A percentile compares a stretch with the other conserved stretches of the same genome.
Evolutionary conservation across 257 asterid genomes (phyloP).

Genomic region (Primulina tabacum): DNA sequence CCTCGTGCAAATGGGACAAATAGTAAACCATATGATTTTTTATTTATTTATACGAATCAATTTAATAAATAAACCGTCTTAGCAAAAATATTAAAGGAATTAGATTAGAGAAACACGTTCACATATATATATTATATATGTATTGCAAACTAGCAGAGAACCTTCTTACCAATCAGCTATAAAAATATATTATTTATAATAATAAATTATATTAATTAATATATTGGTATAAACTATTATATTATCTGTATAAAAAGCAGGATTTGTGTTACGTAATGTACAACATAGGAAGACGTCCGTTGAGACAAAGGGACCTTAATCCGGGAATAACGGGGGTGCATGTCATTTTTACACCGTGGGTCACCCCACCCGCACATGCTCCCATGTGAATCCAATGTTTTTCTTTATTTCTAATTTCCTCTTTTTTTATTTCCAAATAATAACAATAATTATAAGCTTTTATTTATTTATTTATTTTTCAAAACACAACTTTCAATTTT

Average conservation of each 20-base stretch:
- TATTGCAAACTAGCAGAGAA: not conserved
- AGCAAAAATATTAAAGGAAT: too few relatives aligned
- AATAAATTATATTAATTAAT: too few relatives aligned
- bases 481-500: too few relatives aligned
- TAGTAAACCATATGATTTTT: too few relatives aligned
- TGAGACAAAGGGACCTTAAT: slow-evolving; percentile 50
- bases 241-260: not conserved
- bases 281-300: slow-evolving; percentile 15
- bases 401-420: slow-evolving; percentile 5
- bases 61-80: too few relatives aligned
- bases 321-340: slow-evolving; percentile 66
- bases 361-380: slow-evolving; percentile 74
- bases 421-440: not conserved
- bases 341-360: slow-evolving; percentile 61
- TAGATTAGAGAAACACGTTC: too few relatives aligned
- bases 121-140: too few relatives aligned
- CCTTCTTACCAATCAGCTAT: not conserved
- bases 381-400: slow-evolving; percentile 49
- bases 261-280: slow-evolving; percentile 19
- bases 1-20: too few relatives aligned
- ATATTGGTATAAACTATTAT: too few relatives aligned
- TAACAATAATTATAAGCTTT: too few relatives aligned
- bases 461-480: too few relatives aligned
- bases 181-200: not conserved
- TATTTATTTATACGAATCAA: too few relatives aligned